Percentiles rank a stretch among this genome's conserved stretches.
phyloP scores from a whole-genome alignment of 2,329 filamentous ascomycete genomes.

The Penicillium sp. region DNA sequence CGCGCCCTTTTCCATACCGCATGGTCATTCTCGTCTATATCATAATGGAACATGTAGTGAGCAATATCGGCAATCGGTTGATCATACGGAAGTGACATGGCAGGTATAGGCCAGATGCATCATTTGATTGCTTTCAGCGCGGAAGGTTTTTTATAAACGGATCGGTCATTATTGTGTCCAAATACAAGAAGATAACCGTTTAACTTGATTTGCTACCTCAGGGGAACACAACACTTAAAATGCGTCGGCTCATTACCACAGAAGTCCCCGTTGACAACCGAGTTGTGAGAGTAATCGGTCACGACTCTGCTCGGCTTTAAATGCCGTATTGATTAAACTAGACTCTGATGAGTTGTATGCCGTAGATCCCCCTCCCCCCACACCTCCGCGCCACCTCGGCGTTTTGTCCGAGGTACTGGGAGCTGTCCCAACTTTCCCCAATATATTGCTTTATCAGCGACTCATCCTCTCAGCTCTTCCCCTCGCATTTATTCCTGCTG shows the following conservation, averaged over 20 bases:
- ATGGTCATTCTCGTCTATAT: conserved; percentile 15
- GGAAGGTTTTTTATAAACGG: not conserved
- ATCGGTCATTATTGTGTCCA: not conserved
- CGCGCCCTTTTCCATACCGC: conserved; percentile 19
- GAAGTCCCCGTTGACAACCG: not conserved
- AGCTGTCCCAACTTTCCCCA: conserved; percentile 1
- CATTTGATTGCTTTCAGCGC: not conserved
- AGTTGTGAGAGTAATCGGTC: not conserved
- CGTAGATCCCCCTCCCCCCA: conserved; percentile 7
- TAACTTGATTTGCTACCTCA: not conserved
- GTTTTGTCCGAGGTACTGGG: conserved; percentile 14
- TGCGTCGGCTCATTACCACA: not conserved
- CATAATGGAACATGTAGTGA: conserved; percentile 23
- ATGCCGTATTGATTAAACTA: not conserved
- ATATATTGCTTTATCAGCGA: conserved; percentile 9
- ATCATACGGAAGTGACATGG: conserved; percentile 36
- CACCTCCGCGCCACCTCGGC: conserved; percentile 15
- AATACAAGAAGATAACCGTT: not conserved
- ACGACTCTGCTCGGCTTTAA: not conserved
- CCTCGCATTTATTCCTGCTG: not conserved
- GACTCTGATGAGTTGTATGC: not conserved
- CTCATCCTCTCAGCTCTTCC: not conserved
- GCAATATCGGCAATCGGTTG: conserved; percentile 32
- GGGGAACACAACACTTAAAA: not conserved
- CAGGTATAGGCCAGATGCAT: not conserved